Base-by-base conservation (phyloP, 768 basidiomycete species). In the Wakefieldia striispora region DNA sequence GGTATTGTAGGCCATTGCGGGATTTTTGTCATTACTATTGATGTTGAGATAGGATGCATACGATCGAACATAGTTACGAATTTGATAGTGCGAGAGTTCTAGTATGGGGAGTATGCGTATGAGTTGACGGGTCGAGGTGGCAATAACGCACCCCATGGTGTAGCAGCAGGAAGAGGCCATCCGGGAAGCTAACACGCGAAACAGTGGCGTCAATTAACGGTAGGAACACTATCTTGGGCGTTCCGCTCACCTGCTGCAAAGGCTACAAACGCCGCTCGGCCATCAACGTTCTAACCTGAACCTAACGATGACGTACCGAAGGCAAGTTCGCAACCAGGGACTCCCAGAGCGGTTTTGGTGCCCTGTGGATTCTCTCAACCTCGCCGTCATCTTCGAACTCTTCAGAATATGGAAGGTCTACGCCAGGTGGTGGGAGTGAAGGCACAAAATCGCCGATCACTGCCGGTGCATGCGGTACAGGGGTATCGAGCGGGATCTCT, bases 11-110 rank as follows among this genome's bases (percentile, higher is more conserved):
- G 70, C 68, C 2, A 70, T 50, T 20, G 69, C 58, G 0, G 67
- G 63, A 45, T 70, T 75, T 8, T 62, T 59, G 43, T 77, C 77
- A 45, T 78, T 70, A 50, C 63, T 69, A 57, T 76, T 75, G 19
- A 76, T 50, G 16, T 70, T 67, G 27, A 71, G 70, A 55, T 64
- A 71, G 2, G 72, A 72, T 6, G 74, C 72, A 46, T 74, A 78
- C 1, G 70, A 61, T 17, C 71, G 72, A 9, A 77, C 47, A 51
- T 79, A 75, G 36, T 67, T 61, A 47, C 64, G 59, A 29, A 74
- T 29, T 40, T 67, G 62, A 5, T 61, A 56, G 27, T 76, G 65
- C 7, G 70, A 56, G 20, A 75, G 59, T 34, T 63, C 74, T 60
- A 16, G 10, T 13, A 6, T 33, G 9, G 27, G 19, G 11, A n/a